These are phyloP conservation scores for Crithidia bombi DNA, from an alignment of 208 protist species.

Conservation along the genomic window DNA sequence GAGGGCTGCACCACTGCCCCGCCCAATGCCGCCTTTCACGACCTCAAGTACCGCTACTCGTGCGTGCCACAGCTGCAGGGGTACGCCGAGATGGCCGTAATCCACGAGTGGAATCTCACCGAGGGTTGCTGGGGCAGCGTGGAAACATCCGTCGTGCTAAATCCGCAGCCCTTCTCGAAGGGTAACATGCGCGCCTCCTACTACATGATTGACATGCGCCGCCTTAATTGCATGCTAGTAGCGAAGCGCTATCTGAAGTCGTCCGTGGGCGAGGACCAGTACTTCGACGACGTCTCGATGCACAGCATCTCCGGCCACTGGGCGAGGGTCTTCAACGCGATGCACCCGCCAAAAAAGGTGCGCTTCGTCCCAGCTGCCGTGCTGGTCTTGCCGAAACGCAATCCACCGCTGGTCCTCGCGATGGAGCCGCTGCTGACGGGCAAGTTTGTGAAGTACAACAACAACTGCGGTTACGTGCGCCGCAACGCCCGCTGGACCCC, in stretches of 20 bases:
- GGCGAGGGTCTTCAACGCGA: conserved; percentile 72
- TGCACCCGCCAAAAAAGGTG: conserved; percentile 67
- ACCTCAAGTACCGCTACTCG: conserved; percentile 54
- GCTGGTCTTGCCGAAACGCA: conserved; percentile 60
- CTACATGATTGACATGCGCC: conserved; percentile 75
- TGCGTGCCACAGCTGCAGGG: conserved; percentile 38
- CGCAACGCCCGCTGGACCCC: conserved; percentile 78
- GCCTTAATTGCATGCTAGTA: conserved; percentile 70
- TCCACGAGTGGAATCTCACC: conserved; percentile 76
- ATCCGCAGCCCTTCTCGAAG: conserved; percentile 64
- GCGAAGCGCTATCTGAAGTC: conserved; percentile 79
- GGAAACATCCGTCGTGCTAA: conserved; percentile 69
- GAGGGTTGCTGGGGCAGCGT: conserved; percentile 65
- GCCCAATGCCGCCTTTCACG: conserved; percentile 49
- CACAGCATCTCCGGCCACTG: conserved; percentile 84
- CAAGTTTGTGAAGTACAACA: conserved; percentile 91
- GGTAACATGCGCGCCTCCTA: conserved; percentile 89
- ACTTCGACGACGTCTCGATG: conserved; percentile 89
- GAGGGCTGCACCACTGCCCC: conserved; percentile 51
- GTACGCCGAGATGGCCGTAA: conserved; percentile 62
- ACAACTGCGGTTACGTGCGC: conserved; percentile 87
- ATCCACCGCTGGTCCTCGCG: conserved; percentile 67
- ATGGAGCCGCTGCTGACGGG: conserved; percentile 81
- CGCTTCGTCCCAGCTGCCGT: conserved; percentile 80
- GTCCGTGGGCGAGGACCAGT: conserved; percentile 62